A percentile compares a stretch with the other conserved stretches of the same genome.
Evolutionary conservation across 2,329 filamentous ascomycete genomes (phyloP).

Genomic region (Scedosporium dehoogii): DNA sequence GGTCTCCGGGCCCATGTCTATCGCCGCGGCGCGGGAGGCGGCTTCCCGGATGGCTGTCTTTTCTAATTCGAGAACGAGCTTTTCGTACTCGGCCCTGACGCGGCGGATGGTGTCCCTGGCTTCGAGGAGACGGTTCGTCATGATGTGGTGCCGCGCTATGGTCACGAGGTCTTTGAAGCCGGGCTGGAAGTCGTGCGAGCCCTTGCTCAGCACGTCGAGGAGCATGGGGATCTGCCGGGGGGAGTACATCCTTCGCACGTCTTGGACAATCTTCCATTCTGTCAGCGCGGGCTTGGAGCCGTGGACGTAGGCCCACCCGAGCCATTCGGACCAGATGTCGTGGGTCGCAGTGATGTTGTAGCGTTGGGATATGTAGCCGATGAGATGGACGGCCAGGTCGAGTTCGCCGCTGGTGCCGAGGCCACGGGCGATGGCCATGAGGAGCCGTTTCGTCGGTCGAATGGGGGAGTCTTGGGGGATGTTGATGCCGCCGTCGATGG

Average conservation of each 20-base stretch:
- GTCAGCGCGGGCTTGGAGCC: slow-evolving; percentile 25
- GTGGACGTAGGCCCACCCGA: slow-evolving; percentile 57
- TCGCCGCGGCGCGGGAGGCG: neutral
- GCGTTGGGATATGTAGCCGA: slow-evolving; percentile 51
- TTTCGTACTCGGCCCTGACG: slow-evolving; percentile 13
- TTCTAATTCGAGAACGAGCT: slow-evolving; percentile 13
- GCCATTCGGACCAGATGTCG: slow-evolving; percentile 54
- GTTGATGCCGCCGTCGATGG: neutral
- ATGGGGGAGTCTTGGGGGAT: neutral
- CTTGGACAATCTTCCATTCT: slow-evolving; percentile 25
- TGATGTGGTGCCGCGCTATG: neutral
- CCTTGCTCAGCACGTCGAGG: slow-evolving; percentile 48
- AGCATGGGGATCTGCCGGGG: slow-evolving; percentile 37
- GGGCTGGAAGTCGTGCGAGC: slow-evolving; percentile 46
- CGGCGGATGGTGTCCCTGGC: neutral
- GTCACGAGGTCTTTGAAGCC: slow-evolving; percentile 45
- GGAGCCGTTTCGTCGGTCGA: slow-evolving; percentile 34
- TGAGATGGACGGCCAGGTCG: slow-evolving; percentile 42
- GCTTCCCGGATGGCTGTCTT: slow-evolving; percentile 14
- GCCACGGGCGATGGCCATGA: slow-evolving; percentile 57
- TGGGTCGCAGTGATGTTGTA: slow-evolving; percentile 48
- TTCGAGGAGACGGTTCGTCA: neutral
- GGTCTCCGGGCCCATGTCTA: neutral
- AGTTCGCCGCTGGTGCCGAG: slow-evolving; percentile 60
- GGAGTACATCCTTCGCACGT: slow-evolving; percentile 24